Conservation (phyloP, 768 basidiomycete genomes). For the Kondoa subrosea region DNA sequence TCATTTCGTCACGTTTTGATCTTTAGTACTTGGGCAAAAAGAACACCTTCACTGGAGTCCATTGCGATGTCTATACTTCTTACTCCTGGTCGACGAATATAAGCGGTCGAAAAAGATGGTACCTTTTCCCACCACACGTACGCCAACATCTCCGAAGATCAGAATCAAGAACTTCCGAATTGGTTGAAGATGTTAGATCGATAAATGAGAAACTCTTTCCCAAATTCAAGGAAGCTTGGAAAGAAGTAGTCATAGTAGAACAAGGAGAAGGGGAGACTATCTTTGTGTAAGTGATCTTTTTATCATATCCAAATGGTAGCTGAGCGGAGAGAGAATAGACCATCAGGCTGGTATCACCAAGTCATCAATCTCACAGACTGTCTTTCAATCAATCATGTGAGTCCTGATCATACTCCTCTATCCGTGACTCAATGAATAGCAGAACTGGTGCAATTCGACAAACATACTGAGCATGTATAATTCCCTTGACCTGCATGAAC, state of each 20-base stretch:
- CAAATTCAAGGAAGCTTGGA: neutral
- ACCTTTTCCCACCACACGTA: conserved; percentile 1
- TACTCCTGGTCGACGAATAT: conserved; percentile 7
- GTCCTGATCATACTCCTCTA: neutral
- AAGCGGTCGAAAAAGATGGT: conserved; percentile 2
- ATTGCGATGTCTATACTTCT: conserved; percentile 1
- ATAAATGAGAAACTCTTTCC: neutral
- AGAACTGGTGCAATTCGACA: neutral
- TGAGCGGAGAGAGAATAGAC: neutral
- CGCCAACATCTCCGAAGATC: neutral
- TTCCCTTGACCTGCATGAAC: neutral
- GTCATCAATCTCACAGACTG: conserved; percentile 7
- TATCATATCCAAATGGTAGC: neutral
- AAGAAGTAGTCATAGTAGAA: neutral
- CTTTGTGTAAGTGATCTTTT: neutral
- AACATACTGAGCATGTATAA: neutral
- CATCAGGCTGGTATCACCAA: conserved; percentile 8
- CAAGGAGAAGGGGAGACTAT: conserved; percentile 2
- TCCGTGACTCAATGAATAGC: neutral
- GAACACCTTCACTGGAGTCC: neutral
- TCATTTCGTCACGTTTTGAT: neutral
- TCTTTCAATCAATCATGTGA: conserved; percentile 2
- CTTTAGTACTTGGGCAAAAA: neutral
- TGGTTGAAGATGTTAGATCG: neutral
- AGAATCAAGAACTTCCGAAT: neutral